Conservation (phyloP, 305 asterid genomes). For the Solanum aculeatissimum region DNA sequence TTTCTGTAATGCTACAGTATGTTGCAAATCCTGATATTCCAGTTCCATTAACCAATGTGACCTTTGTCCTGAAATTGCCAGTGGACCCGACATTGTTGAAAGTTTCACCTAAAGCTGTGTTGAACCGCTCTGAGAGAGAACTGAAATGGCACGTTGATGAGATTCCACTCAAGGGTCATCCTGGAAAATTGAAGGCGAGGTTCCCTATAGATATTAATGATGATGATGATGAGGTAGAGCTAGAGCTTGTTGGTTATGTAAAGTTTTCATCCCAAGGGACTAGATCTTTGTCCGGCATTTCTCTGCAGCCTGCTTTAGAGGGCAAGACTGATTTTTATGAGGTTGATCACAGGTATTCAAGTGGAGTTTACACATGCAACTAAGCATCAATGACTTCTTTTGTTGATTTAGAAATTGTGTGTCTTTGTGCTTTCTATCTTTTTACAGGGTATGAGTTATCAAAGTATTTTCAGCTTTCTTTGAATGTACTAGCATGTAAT, state of each 20-base stretch:
- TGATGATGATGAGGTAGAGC: conserved; percentile 56
- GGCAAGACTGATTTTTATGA: conserved; percentile 69
- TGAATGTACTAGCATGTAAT: conserved; percentile 5
- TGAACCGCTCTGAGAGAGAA: conserved; percentile 80
- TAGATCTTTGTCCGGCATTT: conserved; percentile 66
- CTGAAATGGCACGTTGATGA: conserved; percentile 78
- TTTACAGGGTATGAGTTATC: background rate
- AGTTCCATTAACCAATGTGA: conserved; percentile 56
- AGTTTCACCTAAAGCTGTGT: conserved; percentile 77
- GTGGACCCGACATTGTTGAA: conserved; percentile 67
- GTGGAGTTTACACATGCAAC: conserved; percentile 61
- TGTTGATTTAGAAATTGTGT: conserved; percentile 2
- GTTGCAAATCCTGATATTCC: conserved; percentile 63
- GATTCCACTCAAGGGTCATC: conserved; percentile 59
- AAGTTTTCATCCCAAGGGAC: conserved; percentile 54
- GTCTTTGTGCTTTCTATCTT: background rate
- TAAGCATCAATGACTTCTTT: conserved; percentile 19
- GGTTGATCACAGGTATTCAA: conserved; percentile 68
- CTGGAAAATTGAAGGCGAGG: conserved; percentile 71
- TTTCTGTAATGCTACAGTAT: conserved; percentile 76
- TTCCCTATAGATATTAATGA: conserved; percentile 68
- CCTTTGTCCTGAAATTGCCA: conserved; percentile 64
- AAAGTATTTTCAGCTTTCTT: conserved; percentile 2
- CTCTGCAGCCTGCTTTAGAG: conserved; percentile 65
- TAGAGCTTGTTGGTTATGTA: conserved; percentile 55